Base-by-base conservation (phyloP, 306 rosid species). In the Inga oerstediana region DNA sequence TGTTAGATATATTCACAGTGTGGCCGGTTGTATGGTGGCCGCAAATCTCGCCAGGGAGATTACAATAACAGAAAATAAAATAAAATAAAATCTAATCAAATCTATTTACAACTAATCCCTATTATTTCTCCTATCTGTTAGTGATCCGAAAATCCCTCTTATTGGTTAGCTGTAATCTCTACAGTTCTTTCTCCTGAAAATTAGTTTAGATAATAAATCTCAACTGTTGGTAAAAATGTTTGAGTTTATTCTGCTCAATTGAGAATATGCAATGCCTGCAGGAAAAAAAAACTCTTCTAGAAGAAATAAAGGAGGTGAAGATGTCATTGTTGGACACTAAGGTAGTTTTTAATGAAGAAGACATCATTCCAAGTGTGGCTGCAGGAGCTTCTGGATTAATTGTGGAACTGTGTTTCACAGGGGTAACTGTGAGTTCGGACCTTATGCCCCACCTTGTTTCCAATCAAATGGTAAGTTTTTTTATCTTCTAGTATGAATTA, bases 291-390 rank as follows among this genome's bases (percentile, higher is more conserved):
- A 19, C 67, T 72, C 35, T 88, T 54, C 62, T 79, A 32, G 82
- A 81, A 80, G 91, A 89, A 82, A 84, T 89, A 76, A 77, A 65
- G 78, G 77, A 51, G 56, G 85, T 84, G 62, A 89, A 89, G 85
- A 78, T 76, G 32, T 61, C 9, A 52, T 30, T 89, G 80, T 58
- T 86, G 9, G 89, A 86, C 54, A 43, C 80, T 45, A 86, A 76
- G 77, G 70, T 86, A 35, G 83, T 86, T 67, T 35, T 86, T 32
- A 20, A 59, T 76, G 89, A 76, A 71, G 85, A 74, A 71, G 72
- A 72, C 22, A 72, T 45, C 77, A 54, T 35, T 72, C 52, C 59
- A 76, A 41, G 65, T 79, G 83, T 75, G 5, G 77, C 56, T 52
- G 80, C 80, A 16, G 75, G 74, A 58, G 82, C 67, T 35, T 10